phyloP scores from a whole-genome alignment of 371 early-diverging fungal genomes.

The Syncephalastrum sp. region DNA sequence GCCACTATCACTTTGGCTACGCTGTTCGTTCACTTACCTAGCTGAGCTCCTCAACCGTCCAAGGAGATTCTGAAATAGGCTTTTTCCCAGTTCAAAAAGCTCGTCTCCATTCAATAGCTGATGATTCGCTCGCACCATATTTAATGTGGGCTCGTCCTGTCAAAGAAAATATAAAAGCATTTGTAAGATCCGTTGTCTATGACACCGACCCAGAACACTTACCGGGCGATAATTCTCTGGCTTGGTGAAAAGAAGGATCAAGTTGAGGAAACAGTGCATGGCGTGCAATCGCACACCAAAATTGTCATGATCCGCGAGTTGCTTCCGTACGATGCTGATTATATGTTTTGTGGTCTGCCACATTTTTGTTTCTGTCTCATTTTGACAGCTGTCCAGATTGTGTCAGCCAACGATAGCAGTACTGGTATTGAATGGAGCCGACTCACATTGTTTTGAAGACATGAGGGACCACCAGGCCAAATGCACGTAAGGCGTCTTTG shows the following conservation, averaged over 20 bases:
- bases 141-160: slow-evolving; percentile 36
- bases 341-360: slow-evolving; percentile 36
- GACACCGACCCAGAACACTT: too few species aligned
- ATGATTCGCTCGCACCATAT: slow-evolving; percentile 39
- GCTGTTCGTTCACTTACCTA: neutral
- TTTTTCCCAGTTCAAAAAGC: slow-evolving; percentile 8
- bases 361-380: slow-evolving; percentile 41
- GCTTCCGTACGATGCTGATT: slow-evolving; percentile 20
- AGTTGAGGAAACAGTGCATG: slow-evolving; percentile 45
- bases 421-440: neutral
- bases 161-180: neutral
- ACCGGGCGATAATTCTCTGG: slow-evolving; percentile 10
- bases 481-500: slow-evolving; percentile 43
- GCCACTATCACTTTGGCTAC: neutral
- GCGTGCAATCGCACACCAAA: slow-evolving; percentile 41
- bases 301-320: slow-evolving; percentile 28
- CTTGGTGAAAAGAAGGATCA: slow-evolving; percentile 38
- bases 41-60: neutral
- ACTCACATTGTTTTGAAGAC: slow-evolving; percentile 41
- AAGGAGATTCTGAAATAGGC: too few species aligned
- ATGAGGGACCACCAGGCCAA: slow-evolving; percentile 39
- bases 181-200: too few species aligned
- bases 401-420: neutral
- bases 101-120: slow-evolving; percentile 30
- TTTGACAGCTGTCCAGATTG: slow-evolving; percentile 36